Base-by-base conservation (phyloP, 2,329 filamentous ascomycete genomes). In the Fusarium pseudograminearum region DNA sequence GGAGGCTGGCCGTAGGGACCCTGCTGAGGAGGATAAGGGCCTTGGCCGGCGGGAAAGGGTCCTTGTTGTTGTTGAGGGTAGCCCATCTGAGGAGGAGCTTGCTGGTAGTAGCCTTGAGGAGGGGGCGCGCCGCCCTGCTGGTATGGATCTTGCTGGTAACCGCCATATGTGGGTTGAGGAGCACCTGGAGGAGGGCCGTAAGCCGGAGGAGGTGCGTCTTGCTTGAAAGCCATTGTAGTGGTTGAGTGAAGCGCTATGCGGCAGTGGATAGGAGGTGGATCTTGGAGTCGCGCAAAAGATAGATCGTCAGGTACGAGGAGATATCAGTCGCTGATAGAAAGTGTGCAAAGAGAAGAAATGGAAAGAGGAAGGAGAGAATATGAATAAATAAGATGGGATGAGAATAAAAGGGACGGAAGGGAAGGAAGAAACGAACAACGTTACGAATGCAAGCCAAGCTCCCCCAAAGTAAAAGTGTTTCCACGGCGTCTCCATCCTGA, bases 171-270 rank as follows among this genome's bases (percentile, higher is more conserved):
- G 16, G 80, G 78, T 68, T 83, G 82, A 34, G 84, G 78, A 46
- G 78, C 72, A 60, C 79, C 74, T 36, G 79, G 78, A 26, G 76
- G 75, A 54, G 74, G 77, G 65, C 78, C 78, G 76, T 87, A 86
- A 44, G 84, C 81, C 28, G 85, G 85, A 54, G 86, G 86, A 55
- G 86, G 86, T 34, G 83, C 78, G 56, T 86, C 83, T 77, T 79
- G 73, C 75, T 86, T 85, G 71, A 78, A 74, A 54, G 73, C 73
- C 72, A 75, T 75, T 33, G 56, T 56, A 61, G 34, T 38, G 61
- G 52, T 61, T 36, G 31, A 47, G 28, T 50, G 2, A 38, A 30
- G 57, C 22, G 46, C 34, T 58, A 48, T 57, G 64, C 42, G 54
- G 45, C 50, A 51, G 30, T 33, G 47, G 38, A 61, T 46, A 59